A percentile compares a stretch with the other conserved stretches of the same genome.
phyloP scores from a whole-genome alignment of 495 filamentous ascomycete genomes.

The Choiromyces venosus region DNA sequence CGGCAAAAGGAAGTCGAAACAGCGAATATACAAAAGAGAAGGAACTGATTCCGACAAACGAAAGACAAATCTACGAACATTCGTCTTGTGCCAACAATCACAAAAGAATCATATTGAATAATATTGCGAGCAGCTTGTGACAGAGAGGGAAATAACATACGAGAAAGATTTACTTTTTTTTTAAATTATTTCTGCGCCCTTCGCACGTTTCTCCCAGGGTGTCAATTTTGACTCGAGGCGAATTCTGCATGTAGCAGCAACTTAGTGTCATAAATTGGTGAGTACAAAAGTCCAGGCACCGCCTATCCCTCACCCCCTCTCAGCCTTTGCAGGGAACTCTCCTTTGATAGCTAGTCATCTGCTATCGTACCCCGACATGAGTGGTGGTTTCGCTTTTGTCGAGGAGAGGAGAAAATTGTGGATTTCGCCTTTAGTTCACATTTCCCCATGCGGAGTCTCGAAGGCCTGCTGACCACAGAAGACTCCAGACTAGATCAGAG shows the following conservation, averaged over 20 bases:
- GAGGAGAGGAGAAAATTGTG: conserved; percentile 22
- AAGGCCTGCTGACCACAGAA: conserved; percentile 38
- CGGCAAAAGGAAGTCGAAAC: conserved; percentile 30
- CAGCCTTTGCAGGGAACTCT: conserved; percentile 8
- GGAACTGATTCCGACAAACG: conserved; percentile 13
- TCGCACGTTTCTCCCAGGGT: background rate
- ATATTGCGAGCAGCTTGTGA: background rate
- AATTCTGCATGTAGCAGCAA: conserved; percentile 25
- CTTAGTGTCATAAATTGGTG: conserved; percentile 1
- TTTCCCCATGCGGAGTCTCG: conserved; percentile 25
- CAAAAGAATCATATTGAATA: background rate
- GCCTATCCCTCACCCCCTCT: conserved; percentile 14
- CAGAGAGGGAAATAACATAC: background rate
- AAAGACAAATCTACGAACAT: conserved; percentile 23
- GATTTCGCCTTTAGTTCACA: conserved; percentile 30
- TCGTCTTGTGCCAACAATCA: conserved; percentile 22
- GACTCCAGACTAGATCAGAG: conserved; percentile 30
- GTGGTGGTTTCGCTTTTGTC: conserved; percentile 14
- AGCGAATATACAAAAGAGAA: conserved; percentile 1
- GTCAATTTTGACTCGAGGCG: background rate
- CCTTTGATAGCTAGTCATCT: conserved; percentile 19
- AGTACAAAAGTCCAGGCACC: background rate
- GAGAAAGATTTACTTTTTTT: background rate
- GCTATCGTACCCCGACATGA: conserved; percentile 11
- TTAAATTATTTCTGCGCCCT: background rate